Conservation (phyloP, 2,329 filamentous ascomycete genomes). For the Aspergillus persii region DNA sequence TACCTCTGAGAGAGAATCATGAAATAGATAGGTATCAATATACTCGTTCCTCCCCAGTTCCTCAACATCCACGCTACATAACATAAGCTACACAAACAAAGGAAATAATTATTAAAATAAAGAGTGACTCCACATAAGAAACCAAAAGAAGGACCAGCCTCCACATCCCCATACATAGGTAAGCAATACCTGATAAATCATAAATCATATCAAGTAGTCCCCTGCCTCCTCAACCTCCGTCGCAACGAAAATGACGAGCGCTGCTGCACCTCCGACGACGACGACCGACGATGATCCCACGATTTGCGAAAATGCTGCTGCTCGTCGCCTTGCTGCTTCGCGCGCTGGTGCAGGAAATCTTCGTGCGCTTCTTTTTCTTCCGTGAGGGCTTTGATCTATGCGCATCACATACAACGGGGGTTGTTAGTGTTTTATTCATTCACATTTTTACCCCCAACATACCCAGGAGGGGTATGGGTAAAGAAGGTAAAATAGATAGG, state of each 20-base stretch:
- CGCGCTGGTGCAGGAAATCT: conserved; percentile 29
- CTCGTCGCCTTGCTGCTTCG: conserved; percentile 34
- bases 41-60: neutral
- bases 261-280: conserved; percentile 13
- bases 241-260: neutral
- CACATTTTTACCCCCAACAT: no score
- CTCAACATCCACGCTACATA: no score
- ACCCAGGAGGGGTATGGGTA: neutral
- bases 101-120: neutral
- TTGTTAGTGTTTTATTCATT: no score
- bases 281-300: conserved; percentile 28
- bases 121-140: neutral
- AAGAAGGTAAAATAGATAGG: neutral
- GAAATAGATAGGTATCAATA: neutral
- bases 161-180: no score
- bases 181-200: no score
- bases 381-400: conserved; percentile 29
- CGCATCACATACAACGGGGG: neutral
- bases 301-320: conserved; percentile 34
- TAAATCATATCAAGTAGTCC: neutral
- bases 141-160: neutral
- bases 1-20: neutral
- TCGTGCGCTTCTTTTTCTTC: conserved; percentile 36
- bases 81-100: neutral
- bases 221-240: conserved; percentile 5